Evolutionary conservation across 139 green algal genomes (phyloP).

Genomic region (Picochlorum sp.): DNA sequence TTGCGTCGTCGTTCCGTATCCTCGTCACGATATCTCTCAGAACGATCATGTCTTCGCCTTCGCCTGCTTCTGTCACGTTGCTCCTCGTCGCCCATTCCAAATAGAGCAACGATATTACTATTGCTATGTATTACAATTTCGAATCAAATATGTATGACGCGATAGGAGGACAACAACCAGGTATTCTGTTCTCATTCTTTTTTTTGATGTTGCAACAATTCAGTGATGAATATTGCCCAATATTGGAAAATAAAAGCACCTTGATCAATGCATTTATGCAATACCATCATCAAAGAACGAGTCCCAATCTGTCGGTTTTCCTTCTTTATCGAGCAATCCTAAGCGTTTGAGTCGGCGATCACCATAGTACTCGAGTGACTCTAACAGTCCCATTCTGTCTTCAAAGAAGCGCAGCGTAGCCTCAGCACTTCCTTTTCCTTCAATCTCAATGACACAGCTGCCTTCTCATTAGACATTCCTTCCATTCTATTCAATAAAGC

Average conservation of each 20-base stretch:
- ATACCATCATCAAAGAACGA: slow-evolving; percentile 59
- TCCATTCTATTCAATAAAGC: slow-evolving; percentile 19
- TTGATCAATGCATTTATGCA: slow-evolving; percentile 18
- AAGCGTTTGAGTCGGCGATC: slow-evolving; percentile 72
- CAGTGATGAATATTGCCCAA: too few species aligned
- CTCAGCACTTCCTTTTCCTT: slow-evolving; percentile 72
- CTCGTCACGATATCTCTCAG: not conserved
- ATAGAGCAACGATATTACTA: not conserved
- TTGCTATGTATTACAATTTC: not conserved
- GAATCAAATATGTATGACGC: not conserved
- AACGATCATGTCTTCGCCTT: slow-evolving; percentile 2
- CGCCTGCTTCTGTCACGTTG: not conserved
- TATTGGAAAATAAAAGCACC: too few species aligned
- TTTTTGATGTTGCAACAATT: too few species aligned
- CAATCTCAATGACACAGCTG: slow-evolving; percentile 51
- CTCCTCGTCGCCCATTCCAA: not conserved
- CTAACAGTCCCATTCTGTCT: slow-evolving; percentile 45
- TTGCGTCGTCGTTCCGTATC: too few species aligned
- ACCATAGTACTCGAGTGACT: slow-evolving; percentile 72
- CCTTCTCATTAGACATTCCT: slow-evolving; percentile 30
- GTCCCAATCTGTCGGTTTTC: slow-evolving; percentile 60
- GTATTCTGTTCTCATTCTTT: too few species aligned
- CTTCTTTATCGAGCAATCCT: slow-evolving; percentile 75
- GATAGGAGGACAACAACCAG: too few species aligned
- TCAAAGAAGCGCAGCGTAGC: slow-evolving; percentile 58